Evolutionary conservation across 2,329 filamentous ascomycete genomes (phyloP).

Genomic region (Aspergillus fumigatus): DNA sequence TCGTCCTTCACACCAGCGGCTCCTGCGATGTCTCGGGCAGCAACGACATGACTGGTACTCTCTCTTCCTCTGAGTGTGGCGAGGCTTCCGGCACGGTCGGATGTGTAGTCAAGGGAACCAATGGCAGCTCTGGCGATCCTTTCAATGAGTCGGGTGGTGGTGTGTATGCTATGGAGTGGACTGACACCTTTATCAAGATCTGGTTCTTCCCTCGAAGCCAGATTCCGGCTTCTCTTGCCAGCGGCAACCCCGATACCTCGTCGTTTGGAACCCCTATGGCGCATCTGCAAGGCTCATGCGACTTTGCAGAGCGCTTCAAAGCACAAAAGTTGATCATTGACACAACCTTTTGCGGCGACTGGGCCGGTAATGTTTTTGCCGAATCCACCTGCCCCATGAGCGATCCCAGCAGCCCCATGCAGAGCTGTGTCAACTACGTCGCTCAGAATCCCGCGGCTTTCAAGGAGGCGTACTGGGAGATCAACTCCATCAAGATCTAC

Average conservation of each 20-base stretch:
- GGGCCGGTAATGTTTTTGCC: conserved; percentile 47
- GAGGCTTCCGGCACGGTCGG: conserved; percentile 34
- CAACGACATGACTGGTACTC: conserved; percentile 45
- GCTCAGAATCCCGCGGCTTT: conserved; percentile 65
- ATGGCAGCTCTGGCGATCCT: conserved; percentile 46
- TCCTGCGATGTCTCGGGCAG: conserved; percentile 41
- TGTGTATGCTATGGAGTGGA: conserved; percentile 48
- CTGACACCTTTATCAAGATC: conserved; percentile 43
- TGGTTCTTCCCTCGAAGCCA: conserved; percentile 48
- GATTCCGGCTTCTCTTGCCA: conserved; percentile 44
- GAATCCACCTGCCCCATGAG: conserved; percentile 55
- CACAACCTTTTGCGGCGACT: conserved; percentile 53
- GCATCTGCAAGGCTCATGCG: conserved; percentile 40
- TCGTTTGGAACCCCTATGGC: conserved; percentile 46
- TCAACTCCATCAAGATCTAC: conserved; percentile 69
- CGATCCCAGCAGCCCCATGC: conserved; percentile 57
- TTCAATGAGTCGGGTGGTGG: conserved; percentile 51
- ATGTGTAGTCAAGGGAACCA: conserved; percentile 38
- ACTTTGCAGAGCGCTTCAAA: conserved; percentile 39
- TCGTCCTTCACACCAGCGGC: conserved; percentile 47
- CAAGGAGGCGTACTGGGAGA: conserved; percentile 69
- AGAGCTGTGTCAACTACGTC: conserved; percentile 67
- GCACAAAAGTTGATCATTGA: conserved; percentile 45
- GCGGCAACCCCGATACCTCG: conserved; percentile 40
- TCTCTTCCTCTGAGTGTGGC: conserved; percentile 48